Evolutionary conservation across 2,329 filamentous ascomycete species (phyloP).

Genomic region (Cadophora gregata): DNA sequence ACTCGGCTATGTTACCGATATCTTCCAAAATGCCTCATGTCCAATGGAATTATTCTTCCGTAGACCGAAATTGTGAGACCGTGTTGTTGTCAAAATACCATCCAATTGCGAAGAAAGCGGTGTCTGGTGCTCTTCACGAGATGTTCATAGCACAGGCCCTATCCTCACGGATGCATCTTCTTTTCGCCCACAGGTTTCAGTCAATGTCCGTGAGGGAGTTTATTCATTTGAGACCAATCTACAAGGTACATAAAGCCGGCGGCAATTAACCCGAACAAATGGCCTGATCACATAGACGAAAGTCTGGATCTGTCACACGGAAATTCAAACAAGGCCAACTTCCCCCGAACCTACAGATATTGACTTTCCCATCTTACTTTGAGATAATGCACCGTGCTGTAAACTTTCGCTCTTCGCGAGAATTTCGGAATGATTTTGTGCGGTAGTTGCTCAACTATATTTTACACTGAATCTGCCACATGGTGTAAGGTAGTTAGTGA

Average conservation of each 20-base stretch:
- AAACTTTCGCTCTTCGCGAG: no score
- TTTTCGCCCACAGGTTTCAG: background rate
- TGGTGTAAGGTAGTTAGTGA: background rate
- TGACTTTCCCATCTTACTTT: no score
- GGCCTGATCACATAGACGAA: background rate
- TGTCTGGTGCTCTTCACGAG: background rate
- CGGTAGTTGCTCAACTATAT: no score
- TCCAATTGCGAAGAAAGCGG: background rate
- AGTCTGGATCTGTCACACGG: background rate
- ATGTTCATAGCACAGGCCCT: background rate
- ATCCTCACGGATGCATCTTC: background rate
- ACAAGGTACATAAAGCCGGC: background rate
- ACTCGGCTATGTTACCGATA: conserved; percentile 1
- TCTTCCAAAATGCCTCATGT: background rate
- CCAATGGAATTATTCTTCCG: background rate
- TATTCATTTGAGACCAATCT: background rate
- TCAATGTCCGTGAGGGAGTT: background rate
- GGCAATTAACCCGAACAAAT: background rate
- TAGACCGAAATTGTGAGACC: background rate
- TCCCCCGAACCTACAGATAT: background rate
- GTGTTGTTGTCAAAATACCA: no score
- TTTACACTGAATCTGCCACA: no score
- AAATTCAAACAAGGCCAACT: no score
- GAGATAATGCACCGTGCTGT: no score
- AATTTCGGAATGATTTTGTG: no score